These are phyloP conservation scores for Globisporangium orthogonon DNA, from an alignment of 352 stramenopile species.

Conservation along the genomic window DNA sequence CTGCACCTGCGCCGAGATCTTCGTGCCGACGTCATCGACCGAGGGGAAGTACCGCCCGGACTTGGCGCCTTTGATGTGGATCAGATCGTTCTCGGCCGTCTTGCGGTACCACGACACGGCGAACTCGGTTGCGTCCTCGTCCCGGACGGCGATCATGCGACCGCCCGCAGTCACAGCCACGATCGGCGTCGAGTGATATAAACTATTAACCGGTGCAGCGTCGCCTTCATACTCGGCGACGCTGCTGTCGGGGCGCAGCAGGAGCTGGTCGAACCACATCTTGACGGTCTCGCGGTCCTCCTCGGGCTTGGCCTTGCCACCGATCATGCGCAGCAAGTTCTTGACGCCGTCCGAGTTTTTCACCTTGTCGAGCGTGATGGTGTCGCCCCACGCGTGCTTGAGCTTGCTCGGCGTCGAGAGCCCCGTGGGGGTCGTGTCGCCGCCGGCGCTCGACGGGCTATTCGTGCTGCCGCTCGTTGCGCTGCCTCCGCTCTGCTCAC, in stretches of 20 bases:
- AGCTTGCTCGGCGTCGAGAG: slow-evolving; percentile 25
- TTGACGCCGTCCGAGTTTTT: slow-evolving; percentile 64
- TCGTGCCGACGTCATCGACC: slow-evolving; percentile 57
- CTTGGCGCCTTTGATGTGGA: slow-evolving; percentile 54
- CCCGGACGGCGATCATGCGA: slow-evolving; percentile 41
- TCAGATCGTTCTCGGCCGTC: slow-evolving; percentile 41
- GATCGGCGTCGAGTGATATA: slow-evolving; percentile 44
- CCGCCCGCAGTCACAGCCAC: slow-evolving; percentile 42
- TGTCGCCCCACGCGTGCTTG: slow-evolving; percentile 23
- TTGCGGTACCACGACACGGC: slow-evolving; percentile 65
- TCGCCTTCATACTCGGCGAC: slow-evolving; percentile 5
- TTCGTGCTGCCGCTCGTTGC: slow-evolving; percentile 3
- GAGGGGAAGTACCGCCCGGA: slow-evolving; percentile 59
- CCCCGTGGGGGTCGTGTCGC: slow-evolving; percentile 16
- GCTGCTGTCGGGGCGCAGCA: slow-evolving; percentile 36
- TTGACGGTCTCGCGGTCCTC: slow-evolving; percentile 55
- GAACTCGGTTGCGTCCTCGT: slow-evolving; percentile 64
- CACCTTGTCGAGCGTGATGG: slow-evolving; percentile 53
- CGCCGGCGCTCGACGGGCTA: slow-evolving; percentile 13
- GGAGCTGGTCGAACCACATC: slow-evolving; percentile 52
- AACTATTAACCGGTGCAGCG: slow-evolving; percentile 11
- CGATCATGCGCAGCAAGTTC: slow-evolving; percentile 73
- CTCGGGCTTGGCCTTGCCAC: slow-evolving; percentile 42
- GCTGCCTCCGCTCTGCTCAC: slow-evolving; percentile 11
- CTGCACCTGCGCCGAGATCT: slow-evolving; percentile 50